A percentile compares a stretch with the other conserved stretches of the same genome.
These are phyloP conservation scores for Eucalyptus urophylla DNA, from an alignment of 345 rosid species.

Conservation along the genomic window DNA sequence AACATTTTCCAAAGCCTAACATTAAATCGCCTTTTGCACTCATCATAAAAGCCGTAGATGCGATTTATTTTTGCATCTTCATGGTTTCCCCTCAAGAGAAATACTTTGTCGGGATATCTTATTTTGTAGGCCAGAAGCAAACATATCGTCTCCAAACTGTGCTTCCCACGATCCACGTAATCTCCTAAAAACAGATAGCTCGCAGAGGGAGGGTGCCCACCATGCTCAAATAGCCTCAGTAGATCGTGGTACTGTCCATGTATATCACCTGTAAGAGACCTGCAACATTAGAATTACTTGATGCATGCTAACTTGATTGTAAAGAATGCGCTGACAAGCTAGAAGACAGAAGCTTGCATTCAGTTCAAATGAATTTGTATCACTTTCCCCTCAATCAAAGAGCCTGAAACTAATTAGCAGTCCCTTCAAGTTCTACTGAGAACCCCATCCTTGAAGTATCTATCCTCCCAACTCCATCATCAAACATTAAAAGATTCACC, in stretches of 20 bases:
- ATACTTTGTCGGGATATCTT: conserved; percentile 60
- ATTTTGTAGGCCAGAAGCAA: conserved; percentile 92
- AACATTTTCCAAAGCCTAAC: conserved; percentile 93
- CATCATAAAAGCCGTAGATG: conserved; percentile 96
- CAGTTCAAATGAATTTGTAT: neutral
- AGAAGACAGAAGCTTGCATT: neutral
- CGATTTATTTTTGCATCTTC: conserved; percentile 97
- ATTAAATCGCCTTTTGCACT: conserved; percentile 92
- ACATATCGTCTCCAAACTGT: conserved; percentile 95
- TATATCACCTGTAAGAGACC: conserved; percentile 56
- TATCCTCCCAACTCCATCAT: neutral
- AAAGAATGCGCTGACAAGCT: neutral
- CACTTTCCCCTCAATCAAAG: neutral
- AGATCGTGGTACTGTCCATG: conserved; percentile 98
- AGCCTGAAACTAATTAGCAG: neutral
- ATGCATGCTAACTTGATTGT: neutral
- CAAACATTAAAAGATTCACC: neutral
- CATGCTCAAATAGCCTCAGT: conserved; percentile 68
- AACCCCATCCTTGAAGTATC: neutral
- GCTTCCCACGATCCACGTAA: conserved; percentile 95
- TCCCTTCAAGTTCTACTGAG: neutral
- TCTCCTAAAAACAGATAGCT: conserved; percentile 94
- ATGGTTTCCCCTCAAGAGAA: conserved; percentile 90
- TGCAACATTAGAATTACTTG: neutral
- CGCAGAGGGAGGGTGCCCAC: conserved; percentile 87